These are phyloP conservation scores for Kwoniella sp. DNA, from an alignment of 768 basidiomycete genomes.

Conservation along the genomic window DNA sequence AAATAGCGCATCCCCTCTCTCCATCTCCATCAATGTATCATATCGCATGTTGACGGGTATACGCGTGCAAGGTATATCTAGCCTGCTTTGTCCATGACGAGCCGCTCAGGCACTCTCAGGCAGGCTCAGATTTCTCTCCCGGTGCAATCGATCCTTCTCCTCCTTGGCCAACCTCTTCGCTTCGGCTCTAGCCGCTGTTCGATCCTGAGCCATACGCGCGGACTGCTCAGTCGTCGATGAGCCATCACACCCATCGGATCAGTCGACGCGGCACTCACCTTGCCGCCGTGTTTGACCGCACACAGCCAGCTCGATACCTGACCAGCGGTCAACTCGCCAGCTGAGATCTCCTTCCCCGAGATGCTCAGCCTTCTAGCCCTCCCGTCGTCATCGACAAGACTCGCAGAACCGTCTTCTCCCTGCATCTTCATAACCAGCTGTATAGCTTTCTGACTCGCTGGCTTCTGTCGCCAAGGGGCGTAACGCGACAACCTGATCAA, in stretches of 20 bases:
- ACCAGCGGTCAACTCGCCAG: slow-evolving; percentile 16
- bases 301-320: slow-evolving; percentile 19
- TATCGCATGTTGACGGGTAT: no score
- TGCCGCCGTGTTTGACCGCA: slow-evolving; percentile 17
- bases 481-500: slow-evolving; percentile 24
- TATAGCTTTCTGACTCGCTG: slow-evolving; percentile 26
- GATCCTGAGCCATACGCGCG: background rate
- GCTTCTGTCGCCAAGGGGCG: slow-evolving; percentile 36
- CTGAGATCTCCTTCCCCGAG: background rate
- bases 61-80: no score
- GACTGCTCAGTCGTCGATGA: slow-evolving; percentile 4
- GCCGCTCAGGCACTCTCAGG: no score
- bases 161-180: slow-evolving; percentile 6
- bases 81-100: no score
- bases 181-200: background rate
- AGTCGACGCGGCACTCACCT: slow-evolving; percentile 2
- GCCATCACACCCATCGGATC: background rate
- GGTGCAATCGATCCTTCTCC: slow-evolving; percentile 5
- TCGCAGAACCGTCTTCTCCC: slow-evolving; percentile 2
- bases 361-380: background rate
- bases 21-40: background rate
- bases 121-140: slow-evolving; percentile 12
- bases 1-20: no score
- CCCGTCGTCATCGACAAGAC: background rate
- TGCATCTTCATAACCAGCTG: slow-evolving; percentile 28